phyloP scores from a whole-genome alignment of 2,329 filamentous ascomycete species.

The Colletotrichum musae region DNA sequence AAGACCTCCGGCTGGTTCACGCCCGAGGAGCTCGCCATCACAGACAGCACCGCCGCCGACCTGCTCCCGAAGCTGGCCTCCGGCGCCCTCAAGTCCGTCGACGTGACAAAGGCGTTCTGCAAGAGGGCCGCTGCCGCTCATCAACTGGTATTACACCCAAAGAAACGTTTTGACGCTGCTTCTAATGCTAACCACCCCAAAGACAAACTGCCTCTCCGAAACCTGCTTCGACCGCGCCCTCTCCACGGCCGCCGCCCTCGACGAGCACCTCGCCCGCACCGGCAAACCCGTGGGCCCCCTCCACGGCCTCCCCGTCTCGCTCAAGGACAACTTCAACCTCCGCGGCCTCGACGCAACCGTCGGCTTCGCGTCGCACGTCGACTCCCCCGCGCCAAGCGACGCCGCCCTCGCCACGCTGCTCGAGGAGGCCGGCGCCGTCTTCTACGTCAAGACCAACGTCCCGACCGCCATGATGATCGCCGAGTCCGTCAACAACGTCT shows the following conservation, averaged over 20 bases:
- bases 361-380: slow-evolving; percentile 73
- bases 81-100: slow-evolving; percentile 56
- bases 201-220: slow-evolving; percentile 67
- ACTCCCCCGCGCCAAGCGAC: slow-evolving; percentile 65
- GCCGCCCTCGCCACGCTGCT: slow-evolving; percentile 59
- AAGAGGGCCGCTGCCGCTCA: slow-evolving; percentile 60
- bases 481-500: slow-evolving; percentile 76
- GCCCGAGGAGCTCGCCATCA: slow-evolving; percentile 55
- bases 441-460: slow-evolving; percentile 71
- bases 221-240: slow-evolving; percentile 69
- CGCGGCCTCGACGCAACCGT: slow-evolving; percentile 72
- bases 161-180: background rate
- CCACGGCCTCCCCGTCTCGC: slow-evolving; percentile 74
- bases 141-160: slow-evolving; percentile 41
- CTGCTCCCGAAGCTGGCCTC: slow-evolving; percentile 53
- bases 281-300: slow-evolving; percentile 71
- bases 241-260: slow-evolving; percentile 60
- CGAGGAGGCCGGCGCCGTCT: slow-evolving; percentile 63
- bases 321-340: slow-evolving; percentile 81
- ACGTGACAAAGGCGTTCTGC: slow-evolving; percentile 68
- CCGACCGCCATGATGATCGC: slow-evolving; percentile 79
- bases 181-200: slow-evolving; percentile 4
- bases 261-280: slow-evolving; percentile 63
- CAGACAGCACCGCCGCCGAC: slow-evolving; percentile 50
- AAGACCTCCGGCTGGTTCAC: slow-evolving; percentile 72